Conservation (phyloP, 2,329 filamentous ascomycete genomes). For the Cladophialophora bantiana region DNA sequence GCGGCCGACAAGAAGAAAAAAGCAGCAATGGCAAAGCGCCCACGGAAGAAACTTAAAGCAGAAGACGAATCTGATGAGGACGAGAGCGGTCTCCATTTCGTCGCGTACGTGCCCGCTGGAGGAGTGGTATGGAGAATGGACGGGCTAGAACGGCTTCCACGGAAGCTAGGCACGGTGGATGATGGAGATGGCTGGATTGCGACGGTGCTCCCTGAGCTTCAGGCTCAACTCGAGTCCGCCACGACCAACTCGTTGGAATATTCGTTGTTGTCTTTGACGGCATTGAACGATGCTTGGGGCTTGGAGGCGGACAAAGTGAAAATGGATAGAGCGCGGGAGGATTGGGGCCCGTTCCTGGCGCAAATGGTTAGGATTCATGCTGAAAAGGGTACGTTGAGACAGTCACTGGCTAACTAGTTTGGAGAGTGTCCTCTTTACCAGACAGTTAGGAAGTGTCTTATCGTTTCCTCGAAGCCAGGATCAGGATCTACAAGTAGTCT, state of each 20-base stretch:
- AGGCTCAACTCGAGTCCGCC: constrained; percentile 25
- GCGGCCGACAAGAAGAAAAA: constrained; percentile 47
- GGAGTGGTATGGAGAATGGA: constrained; percentile 86
- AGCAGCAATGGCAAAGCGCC: constrained; percentile 39
- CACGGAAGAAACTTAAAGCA: constrained; percentile 47
- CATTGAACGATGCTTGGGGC: constrained; percentile 16
- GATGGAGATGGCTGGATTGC: constrained; percentile 32
- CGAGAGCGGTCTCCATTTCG: constrained; percentile 81
- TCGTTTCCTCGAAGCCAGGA: background rate
- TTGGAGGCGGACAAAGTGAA: constrained; percentile 31
- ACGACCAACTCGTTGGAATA: constrained; percentile 30
- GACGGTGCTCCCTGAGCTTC: constrained; percentile 32
- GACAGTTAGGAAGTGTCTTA: background rate
- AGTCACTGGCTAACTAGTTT: constrained; percentile 2
- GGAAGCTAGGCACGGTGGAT: constrained; percentile 61
- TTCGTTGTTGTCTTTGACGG: constrained; percentile 35
- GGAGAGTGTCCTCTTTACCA: too few species aligned
- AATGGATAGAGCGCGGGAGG: constrained; percentile 36
- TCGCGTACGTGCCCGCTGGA: constrained; percentile 82
- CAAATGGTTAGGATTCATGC: constrained; percentile 38
- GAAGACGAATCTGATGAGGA: constrained; percentile 56
- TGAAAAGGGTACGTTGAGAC: constrained; percentile 35
- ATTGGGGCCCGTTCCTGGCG: constrained; percentile 40
- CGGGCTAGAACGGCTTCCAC: constrained; percentile 75
- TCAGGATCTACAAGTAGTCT: background rate